These are phyloP conservation scores for Plasmodium falciparum DNA, from an alignment of 169 alveolate species.

Conservation along the genomic window DNA sequence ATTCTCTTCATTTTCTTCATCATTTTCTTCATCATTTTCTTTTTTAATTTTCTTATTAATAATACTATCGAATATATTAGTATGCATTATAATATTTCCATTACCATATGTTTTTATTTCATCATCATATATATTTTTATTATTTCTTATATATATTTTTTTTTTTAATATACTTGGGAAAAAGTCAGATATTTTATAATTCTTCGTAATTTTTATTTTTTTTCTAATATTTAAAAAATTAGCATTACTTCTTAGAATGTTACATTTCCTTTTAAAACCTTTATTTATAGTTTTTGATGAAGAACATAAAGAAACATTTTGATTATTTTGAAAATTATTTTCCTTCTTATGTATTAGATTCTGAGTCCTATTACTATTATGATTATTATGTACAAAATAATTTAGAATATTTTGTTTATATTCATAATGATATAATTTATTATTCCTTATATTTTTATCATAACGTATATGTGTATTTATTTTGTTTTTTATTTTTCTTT, in stretches of 20 bases:
- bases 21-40: conserved; percentile 21
- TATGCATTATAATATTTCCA: conserved; percentile 14
- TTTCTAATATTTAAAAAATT: neutral
- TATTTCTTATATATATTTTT: neutral
- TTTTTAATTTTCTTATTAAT: conserved; percentile 42
- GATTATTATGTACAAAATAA: neutral
- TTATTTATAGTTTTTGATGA: neutral
- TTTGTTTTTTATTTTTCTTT: neutral
- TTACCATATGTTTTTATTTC: conserved; percentile 3
- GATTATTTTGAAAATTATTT: neutral
- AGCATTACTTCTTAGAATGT: neutral
- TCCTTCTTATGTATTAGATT: neutral
- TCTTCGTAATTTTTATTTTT: conserved; percentile 22
- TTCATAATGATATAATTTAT: neutral
- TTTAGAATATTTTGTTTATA: neutral
- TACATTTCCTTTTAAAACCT: neutral
- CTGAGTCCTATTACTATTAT: no score
- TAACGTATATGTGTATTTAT: neutral
- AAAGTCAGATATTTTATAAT: conserved; percentile 47
- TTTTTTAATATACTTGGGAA: conserved; percentile 49
- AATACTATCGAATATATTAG: conserved; percentile 65
- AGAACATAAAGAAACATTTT: conserved; percentile 9
- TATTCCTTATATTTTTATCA: neutral
- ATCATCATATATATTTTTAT: neutral
- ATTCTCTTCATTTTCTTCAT: no score